Conservation (phyloP, 1,284 basidiomycete species). For the Cerrena zonata region DNA sequence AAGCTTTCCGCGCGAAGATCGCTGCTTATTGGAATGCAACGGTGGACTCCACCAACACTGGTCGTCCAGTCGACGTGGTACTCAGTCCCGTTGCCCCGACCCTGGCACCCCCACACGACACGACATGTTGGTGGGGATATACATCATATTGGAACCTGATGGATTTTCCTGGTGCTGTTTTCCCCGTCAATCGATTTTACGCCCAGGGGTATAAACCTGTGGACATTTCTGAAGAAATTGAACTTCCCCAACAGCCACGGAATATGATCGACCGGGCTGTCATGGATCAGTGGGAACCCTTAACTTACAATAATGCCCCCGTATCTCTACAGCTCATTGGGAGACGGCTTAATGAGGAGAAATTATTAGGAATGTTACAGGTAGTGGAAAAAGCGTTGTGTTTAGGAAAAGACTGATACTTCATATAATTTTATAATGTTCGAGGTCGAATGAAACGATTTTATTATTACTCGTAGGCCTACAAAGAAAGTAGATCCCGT, state of each 20-base stretch:
- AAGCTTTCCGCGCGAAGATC: slow-evolving; percentile 36
- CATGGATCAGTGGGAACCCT: slow-evolving; percentile 38
- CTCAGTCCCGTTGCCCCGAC: slow-evolving; percentile 49
- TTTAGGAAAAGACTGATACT: too few species aligned
- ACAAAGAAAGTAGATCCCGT: too few species aligned
- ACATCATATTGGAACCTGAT: slow-evolving; percentile 52
- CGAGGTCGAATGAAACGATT: too few species aligned
- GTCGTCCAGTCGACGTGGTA: slow-evolving; percentile 50
- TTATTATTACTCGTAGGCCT: too few species aligned
- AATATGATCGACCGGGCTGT: slow-evolving; percentile 37
- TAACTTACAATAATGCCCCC: slow-evolving; percentile 40
- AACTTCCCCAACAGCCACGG: slow-evolving; percentile 25
- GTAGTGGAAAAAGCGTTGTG: slow-evolving; percentile 34
- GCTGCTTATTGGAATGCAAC: slow-evolving; percentile 53
- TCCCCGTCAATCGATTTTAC: slow-evolving; percentile 41
- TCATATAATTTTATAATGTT: too few species aligned
- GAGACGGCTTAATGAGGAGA: slow-evolving; percentile 45
- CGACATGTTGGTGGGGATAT: slow-evolving; percentile 48
- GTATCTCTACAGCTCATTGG: slow-evolving; percentile 45
- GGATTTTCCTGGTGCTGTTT: slow-evolving; percentile 48
- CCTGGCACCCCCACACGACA: slow-evolving; percentile 46
- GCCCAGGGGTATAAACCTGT: slow-evolving; percentile 16
- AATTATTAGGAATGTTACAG: slow-evolving; percentile 39
- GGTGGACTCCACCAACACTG: slow-evolving; percentile 35
- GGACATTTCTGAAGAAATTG: slow-evolving; percentile 18